Evolutionary conservation across 345 rosid species (phyloP).

Genomic region (Heritiera littoralis): DNA sequence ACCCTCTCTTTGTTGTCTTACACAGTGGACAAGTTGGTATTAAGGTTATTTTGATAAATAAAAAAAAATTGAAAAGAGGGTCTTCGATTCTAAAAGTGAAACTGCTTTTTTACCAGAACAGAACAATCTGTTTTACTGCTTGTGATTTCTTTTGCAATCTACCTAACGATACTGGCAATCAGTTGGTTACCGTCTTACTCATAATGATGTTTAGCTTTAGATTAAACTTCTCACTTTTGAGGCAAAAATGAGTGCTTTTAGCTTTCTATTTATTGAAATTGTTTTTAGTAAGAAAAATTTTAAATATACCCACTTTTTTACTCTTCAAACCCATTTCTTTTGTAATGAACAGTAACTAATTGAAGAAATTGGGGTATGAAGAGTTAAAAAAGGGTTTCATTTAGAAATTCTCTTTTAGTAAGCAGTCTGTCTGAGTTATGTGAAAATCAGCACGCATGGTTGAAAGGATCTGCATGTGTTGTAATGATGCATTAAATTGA

Average conservation of each 20-base stretch:
- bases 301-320: too few species aligned
- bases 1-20: neutral
- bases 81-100: neutral
- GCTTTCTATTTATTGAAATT: neutral
- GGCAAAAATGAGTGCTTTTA: neutral
- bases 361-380: too few species aligned
- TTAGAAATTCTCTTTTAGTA: neutral
- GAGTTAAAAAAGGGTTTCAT: too few species aligned
- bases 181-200: neutral
- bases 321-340: too few species aligned
- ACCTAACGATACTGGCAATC: neutral
- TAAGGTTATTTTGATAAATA: neutral
- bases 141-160: neutral
- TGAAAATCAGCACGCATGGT: neutral
- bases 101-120: neutral
- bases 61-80: neutral
- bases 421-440: neutral
- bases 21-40: neutral
- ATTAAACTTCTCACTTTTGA: neutral
- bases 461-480: neutral
- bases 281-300: neutral
- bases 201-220: neutral
- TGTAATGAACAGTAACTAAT: too few species aligned
- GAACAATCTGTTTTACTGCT: neutral
- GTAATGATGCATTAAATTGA: constrained; percentile 5